Evolutionary conservation across 257 asterid genomes (phyloP).

Genomic region (Forsythia viridissima): DNA sequence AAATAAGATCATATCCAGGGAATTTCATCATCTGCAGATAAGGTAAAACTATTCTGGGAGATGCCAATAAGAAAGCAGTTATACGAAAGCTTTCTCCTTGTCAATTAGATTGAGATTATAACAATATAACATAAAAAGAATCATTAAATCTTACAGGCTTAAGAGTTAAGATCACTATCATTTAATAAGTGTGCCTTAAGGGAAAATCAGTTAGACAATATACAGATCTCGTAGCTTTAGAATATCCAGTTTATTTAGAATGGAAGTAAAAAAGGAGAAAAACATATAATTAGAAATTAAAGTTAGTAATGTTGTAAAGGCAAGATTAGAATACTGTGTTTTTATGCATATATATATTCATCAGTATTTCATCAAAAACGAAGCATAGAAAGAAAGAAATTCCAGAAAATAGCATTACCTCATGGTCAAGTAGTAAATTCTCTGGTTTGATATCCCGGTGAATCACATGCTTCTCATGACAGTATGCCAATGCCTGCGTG

Average conservation of each 20-base stretch:
- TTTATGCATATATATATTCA: slow-evolving; percentile 1
- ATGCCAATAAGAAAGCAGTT: no score
- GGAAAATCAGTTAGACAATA: not conserved
- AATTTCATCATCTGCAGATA: no score
- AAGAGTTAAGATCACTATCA: not conserved
- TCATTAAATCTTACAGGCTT: not conserved
- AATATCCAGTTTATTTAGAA: not conserved
- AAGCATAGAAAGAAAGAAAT: not conserved
- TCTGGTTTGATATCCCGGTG: slow-evolving; percentile 99
- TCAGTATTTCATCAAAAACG: not conserved
- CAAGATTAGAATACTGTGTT: not conserved
- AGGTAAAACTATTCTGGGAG: no score
- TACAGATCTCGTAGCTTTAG: not conserved
- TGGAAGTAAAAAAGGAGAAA: not conserved
- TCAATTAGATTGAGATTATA: not conserved
- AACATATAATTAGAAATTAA: not conserved
- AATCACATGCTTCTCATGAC: slow-evolving; percentile 92
- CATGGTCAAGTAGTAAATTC: slow-evolving; percentile 90
- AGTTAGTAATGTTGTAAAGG: not conserved
- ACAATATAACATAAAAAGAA: not conserved
- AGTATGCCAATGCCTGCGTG: slow-evolving; percentile 79
- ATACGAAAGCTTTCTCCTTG: not conserved
- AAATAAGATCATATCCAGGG: not conserved
- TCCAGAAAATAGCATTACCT: slow-evolving; percentile 48
- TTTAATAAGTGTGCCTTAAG: not conserved